Percentiles rank a stretch among this genome's conserved stretches.
Conservation (phyloP, 495 filamentous ascomycete species). For the Hypomontagnella monticulosa region DNA sequence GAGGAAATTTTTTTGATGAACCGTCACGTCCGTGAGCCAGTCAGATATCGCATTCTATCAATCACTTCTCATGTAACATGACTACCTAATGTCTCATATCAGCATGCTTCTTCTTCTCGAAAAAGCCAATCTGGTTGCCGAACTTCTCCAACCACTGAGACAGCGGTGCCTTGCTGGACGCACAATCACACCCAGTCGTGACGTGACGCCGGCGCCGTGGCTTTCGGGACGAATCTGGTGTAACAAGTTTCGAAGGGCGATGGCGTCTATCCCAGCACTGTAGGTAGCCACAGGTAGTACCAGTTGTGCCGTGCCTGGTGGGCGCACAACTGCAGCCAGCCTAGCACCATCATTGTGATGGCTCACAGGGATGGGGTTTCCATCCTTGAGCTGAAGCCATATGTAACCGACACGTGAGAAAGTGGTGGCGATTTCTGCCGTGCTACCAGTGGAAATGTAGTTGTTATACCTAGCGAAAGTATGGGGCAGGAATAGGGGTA, state of each 20-base stretch:
- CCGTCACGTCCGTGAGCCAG: conserved; percentile 1
- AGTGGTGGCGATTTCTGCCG: not conserved
- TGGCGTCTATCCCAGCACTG: conserved; percentile 15
- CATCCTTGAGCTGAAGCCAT: not conserved
- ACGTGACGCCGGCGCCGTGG: conserved; percentile 22
- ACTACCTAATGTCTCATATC: conserved; percentile 27
- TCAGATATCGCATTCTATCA: conserved; percentile 4
- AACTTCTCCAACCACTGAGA: conserved; percentile 23
- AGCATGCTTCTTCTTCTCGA: conserved; percentile 11
- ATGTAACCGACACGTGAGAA: conserved; percentile 1
- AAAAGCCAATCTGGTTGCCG: conserved; percentile 4
- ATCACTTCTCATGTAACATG: conserved; percentile 15
- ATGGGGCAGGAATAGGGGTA: conserved; percentile 9
- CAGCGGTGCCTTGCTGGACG: conserved; percentile 14
- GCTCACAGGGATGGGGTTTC: not conserved
- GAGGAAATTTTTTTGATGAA: not conserved
- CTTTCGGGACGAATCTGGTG: conserved; percentile 40
- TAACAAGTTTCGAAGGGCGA: conserved; percentile 31
- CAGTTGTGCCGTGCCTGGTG: conserved; percentile 8
- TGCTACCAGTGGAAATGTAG: not conserved
- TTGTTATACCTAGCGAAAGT: not conserved
- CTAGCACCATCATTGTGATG: conserved; percentile 20
- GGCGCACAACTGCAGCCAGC: conserved; percentile 22
- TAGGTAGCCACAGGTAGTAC: conserved; percentile 11
- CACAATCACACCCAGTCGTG: conserved; percentile 6